Percentiles rank a stretch among this genome's conserved stretches.
These are phyloP conservation scores for Coemansia sp. DNA, from an alignment of 371 early-diverging fungal genomes.

Conservation along the genomic window DNA sequence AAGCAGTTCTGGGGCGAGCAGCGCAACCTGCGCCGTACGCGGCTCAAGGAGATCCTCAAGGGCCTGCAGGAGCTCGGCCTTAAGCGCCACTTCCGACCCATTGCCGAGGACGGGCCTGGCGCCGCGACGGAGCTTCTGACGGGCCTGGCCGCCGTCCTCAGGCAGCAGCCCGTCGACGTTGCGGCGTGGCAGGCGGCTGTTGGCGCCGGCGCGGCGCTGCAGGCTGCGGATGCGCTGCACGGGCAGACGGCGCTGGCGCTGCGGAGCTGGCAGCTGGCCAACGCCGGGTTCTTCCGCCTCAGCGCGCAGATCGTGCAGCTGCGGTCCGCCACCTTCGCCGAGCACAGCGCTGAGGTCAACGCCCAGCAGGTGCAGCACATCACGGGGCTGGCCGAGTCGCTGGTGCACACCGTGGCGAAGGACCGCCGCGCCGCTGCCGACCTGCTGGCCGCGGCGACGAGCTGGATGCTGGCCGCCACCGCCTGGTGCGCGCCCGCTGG, in stretches of 20 bases:
- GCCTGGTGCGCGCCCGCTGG: no score
- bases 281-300: slow-evolving; percentile 33
- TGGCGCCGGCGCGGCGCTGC: not conserved
- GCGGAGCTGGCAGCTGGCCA: slow-evolving; percentile 28
- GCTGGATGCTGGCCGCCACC: slow-evolving; percentile 38
- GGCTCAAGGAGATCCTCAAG: slow-evolving; percentile 83
- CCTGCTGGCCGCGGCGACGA: slow-evolving; percentile 15
- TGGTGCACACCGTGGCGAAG: slow-evolving; percentile 9
- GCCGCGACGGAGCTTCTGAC: no score
- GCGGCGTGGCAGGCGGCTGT: slow-evolving; percentile 20
- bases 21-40: slow-evolving; percentile 82
- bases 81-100: slow-evolving; percentile 65
- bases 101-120: no score
- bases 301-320: slow-evolving; percentile 33
- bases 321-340: slow-evolving; percentile 22
- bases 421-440: slow-evolving; percentile 35
- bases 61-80: slow-evolving; percentile 80
- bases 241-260: not conserved
- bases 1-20: slow-evolving; percentile 64
- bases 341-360: slow-evolving; percentile 33
- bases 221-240: slow-evolving; percentile 8
- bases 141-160: slow-evolving; percentile 17
- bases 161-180: slow-evolving; percentile 27
- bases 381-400: slow-evolving; percentile 20
- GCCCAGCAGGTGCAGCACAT: slow-evolving; percentile 35